Conservation (phyloP, 768 basidiomycete species). For the Boletellus ananiceps region DNA sequence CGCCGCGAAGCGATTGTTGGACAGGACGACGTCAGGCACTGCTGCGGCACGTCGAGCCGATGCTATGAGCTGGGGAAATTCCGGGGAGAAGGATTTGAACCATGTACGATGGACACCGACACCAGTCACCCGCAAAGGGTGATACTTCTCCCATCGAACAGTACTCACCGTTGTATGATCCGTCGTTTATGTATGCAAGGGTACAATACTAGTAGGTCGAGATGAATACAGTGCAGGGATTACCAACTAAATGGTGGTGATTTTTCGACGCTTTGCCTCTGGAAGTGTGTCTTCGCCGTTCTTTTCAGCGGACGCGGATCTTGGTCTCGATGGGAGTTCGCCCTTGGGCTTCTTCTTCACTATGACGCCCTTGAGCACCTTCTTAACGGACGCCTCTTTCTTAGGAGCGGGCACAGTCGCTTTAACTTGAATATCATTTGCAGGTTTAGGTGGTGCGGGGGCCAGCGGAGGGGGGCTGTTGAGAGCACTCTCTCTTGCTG, state of each 20-base stretch:
- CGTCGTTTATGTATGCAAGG: constrained; percentile 6
- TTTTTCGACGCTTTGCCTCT: constrained; percentile 57
- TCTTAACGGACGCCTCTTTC: constrained; percentile 55
- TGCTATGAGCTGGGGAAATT: constrained; percentile 65
- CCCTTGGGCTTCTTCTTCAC: constrained; percentile 70
- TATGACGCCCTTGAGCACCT: constrained; percentile 70
- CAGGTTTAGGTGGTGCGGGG: constrained; percentile 28
- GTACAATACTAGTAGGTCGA: constrained; percentile 8
- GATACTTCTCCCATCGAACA: constrained; percentile 10
- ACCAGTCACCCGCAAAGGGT: constrained; percentile 39
- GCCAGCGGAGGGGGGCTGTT: constrained; percentile 36
- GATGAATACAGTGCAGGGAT: constrained; percentile 9
- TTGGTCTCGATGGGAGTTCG: constrained; percentile 15
- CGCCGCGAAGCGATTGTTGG: constrained; percentile 73
- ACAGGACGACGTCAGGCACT: constrained; percentile 64
- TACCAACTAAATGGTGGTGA: constrained; percentile 32
- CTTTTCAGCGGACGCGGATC: constrained; percentile 16
- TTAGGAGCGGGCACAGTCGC: constrained; percentile 36
- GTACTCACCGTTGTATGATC: constrained; percentile 3
- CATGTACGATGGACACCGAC: constrained; percentile 79
- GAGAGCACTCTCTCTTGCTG: constrained; percentile 56
- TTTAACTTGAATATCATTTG: constrained; percentile 25
- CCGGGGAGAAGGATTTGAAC: constrained; percentile 59
- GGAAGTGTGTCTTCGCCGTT: constrained; percentile 32
- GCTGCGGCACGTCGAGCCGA: constrained; percentile 61